phyloP scores from a whole-genome alignment of 305 asterid genomes.

The Fraxinus platypoda region DNA sequence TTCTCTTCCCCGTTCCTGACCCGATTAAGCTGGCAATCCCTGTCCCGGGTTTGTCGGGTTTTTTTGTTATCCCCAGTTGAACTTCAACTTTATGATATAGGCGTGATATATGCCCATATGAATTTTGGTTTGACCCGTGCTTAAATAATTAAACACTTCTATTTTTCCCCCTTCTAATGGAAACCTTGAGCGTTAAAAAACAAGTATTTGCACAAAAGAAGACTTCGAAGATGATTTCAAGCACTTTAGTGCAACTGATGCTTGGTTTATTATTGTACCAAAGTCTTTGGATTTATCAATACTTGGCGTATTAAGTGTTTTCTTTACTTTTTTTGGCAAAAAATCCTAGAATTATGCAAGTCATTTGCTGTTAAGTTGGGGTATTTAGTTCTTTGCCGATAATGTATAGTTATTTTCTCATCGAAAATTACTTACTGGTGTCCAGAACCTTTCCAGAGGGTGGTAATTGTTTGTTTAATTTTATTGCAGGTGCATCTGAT shows the following conservation, averaged over 20 bases:
- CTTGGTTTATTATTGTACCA: not conserved
- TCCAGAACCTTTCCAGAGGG: not conserved
- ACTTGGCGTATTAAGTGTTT: not conserved
- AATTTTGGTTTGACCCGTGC: not conserved
- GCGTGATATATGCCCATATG: not conserved
- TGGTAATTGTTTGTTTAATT: not conserved
- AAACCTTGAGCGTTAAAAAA: not conserved
- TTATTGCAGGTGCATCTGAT: constrained; percentile 74
- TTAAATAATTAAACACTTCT: not conserved
- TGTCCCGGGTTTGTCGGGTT: too few species aligned
- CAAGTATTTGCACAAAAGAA: not conserved
- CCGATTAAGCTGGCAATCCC: too few species aligned
- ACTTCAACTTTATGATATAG: not conserved
- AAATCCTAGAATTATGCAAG: not conserved
- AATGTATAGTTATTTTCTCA: not conserved
- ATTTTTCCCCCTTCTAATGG: not conserved
- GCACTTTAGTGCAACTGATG: not conserved
- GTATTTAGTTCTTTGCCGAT: not conserved
- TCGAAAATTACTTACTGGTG: not conserved
- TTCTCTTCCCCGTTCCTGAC: too few species aligned
- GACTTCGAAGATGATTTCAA: not conserved
- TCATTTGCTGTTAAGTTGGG: not conserved
- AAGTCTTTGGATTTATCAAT: not conserved
- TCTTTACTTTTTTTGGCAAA: not conserved
- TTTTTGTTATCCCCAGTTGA: too few species aligned